A percentile compares a stretch with the other conserved stretches of the same genome.
Evolutionary conservation across 2,329 filamentous ascomycete genomes (phyloP).

Genomic region (Berkeleyomyces basicola): DNA sequence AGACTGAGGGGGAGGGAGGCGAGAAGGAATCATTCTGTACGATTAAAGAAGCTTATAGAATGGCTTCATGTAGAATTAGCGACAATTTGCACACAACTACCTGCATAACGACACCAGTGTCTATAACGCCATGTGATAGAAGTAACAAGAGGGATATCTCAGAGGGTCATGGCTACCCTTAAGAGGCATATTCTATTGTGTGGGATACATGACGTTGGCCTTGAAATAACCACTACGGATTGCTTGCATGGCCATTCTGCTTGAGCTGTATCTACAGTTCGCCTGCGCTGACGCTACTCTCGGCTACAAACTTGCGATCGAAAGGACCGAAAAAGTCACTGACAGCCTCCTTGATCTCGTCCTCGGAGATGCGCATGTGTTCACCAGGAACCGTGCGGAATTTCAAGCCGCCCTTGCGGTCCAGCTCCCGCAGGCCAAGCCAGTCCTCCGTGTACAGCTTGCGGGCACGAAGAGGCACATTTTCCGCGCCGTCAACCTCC

Average conservation of each 20-base stretch:
- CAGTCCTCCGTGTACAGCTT: constrained; percentile 78
- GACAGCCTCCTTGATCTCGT: constrained; percentile 50
- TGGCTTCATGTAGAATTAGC: constrained; percentile 13
- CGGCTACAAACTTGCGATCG: constrained; percentile 22
- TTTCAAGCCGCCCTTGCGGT: constrained; percentile 60
- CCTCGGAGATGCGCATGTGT: constrained; percentile 66
- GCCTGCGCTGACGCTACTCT: not conserved
- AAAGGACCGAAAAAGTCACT: constrained; percentile 45
- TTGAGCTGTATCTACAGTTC: constrained; percentile 4
- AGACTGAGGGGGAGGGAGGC: not conserved
- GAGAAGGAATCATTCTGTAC: constrained; percentile 11
- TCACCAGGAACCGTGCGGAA: constrained; percentile 58
- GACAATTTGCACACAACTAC: constrained; percentile 10
- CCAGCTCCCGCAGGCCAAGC: constrained; percentile 67
- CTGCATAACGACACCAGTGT: not conserved
- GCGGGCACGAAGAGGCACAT: constrained; percentile 51
- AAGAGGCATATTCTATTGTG: not conserved
- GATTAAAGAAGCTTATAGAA: constrained; percentile 14
- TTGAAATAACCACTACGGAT: not conserved
- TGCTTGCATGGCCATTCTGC: not conserved
- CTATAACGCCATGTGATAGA: not conserved
- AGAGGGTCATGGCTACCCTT: not conserved
- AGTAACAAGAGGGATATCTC: not conserved
- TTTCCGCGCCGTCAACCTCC: constrained; percentile 59
- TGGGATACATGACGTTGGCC: not conserved